These are phyloP conservation scores for Excoecaria agallocha DNA, from an alignment of 345 rosid species.

Conservation along the genomic window DNA sequence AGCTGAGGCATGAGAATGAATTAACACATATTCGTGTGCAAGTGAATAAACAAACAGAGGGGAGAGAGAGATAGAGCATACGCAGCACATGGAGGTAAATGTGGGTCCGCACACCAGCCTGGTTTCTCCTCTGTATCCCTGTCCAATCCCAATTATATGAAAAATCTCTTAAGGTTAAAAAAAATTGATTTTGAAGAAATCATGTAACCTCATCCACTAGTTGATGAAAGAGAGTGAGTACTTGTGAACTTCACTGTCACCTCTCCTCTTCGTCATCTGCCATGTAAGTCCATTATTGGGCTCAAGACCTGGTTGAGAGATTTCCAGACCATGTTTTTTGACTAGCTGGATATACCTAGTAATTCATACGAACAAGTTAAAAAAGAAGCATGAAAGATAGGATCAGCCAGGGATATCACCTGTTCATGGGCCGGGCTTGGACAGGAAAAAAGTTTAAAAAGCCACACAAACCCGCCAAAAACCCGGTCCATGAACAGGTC, in stretches of 20 bases:
- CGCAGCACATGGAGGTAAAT: conserved; percentile 97
- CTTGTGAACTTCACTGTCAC: conserved; percentile 89
- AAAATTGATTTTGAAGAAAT: not conserved
- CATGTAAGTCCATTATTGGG: conserved; percentile 86
- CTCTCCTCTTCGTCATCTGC: conserved; percentile 97
- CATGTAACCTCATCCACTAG: not conserved
- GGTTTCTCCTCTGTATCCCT: conserved; percentile 80
- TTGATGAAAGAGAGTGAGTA: conserved; percentile 39
- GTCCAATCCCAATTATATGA: conserved; percentile 21
- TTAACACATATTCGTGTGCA: not conserved
- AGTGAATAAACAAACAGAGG: not conserved
- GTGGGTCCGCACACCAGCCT: conserved; percentile 87
- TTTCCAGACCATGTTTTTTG: conserved; percentile 86
- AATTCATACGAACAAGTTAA: conserved; percentile 21
- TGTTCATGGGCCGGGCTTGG: too few species aligned
- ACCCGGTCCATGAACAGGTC: too few species aligned
- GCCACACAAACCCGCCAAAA: too few species aligned
- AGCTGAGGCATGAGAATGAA: conserved; percentile 41
- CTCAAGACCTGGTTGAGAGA: conserved; percentile 95
- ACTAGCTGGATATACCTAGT: conserved; percentile 74
- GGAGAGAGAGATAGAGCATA: conserved; percentile 29
- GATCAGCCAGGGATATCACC: conserved; percentile 7
- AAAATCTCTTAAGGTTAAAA: not conserved
- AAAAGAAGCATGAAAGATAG: conserved; percentile 4
- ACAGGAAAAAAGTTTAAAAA: too few species aligned